Conservation (phyloP, 306 rosid genomes). For the Cyclanthera cordifolia region DNA sequence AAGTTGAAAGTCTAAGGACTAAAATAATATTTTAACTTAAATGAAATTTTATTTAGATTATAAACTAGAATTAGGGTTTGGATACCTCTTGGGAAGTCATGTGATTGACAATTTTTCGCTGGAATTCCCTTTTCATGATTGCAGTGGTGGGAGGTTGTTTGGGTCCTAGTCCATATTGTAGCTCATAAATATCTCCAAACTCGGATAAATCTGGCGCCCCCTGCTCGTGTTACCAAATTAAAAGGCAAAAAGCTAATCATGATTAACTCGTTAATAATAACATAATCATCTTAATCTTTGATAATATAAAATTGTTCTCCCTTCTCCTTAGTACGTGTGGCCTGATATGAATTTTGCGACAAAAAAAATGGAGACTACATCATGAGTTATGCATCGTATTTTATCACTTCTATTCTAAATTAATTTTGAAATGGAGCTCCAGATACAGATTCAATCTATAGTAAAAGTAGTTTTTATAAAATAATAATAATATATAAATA, state of each 20-base stretch:
- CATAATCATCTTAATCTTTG: neutral
- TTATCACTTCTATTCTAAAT: too few relatives aligned
- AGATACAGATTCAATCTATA: neutral
- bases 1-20: too few relatives aligned
- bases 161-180: constrained; percentile 59
- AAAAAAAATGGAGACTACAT: neutral
- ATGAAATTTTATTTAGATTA: too few relatives aligned
- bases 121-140: constrained; percentile 61
- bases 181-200: constrained; percentile 56
- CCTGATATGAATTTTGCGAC: too few relatives aligned
- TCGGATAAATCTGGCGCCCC: constrained; percentile 74
- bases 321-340: too few relatives aligned
- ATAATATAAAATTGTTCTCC: neutral
- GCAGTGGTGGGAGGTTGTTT: constrained; percentile 81
- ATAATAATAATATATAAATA: too few relatives aligned
- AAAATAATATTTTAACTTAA: neutral
- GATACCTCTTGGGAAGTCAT: constrained; percentile 74
- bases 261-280: neutral
- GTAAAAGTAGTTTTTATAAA: neutral
- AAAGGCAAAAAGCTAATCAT: neutral
- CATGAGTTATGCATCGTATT: neutral
- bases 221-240: constrained; percentile 19
- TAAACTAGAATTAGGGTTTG: too few relatives aligned
- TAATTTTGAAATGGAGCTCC: too few relatives aligned
- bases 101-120: constrained; percentile 48